Evolutionary conservation across 1,284 basidiomycete species (phyloP).

Genomic region (Papiliotrema flavescens): DNA sequence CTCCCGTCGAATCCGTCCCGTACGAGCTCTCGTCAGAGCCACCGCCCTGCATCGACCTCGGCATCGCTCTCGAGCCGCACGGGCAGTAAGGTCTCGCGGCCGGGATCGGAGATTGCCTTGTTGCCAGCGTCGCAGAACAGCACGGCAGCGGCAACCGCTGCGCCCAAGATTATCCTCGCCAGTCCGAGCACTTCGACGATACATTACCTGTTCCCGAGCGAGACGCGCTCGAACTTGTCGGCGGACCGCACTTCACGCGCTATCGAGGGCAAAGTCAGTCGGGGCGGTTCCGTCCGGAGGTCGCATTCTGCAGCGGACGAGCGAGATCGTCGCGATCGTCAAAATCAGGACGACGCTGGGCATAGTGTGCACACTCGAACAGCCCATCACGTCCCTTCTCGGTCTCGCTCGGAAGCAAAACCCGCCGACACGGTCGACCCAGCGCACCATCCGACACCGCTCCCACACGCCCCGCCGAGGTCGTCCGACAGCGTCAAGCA

Average conservation of each 20-base stretch:
- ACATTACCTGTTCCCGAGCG: conserved; percentile 22
- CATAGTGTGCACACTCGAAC: too few relatives aligned
- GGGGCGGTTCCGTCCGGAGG: not conserved
- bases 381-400: too few relatives aligned
- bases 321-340: too few relatives aligned
- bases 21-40: not conserved
- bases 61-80: too few relatives aligned
- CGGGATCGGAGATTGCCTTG: too few relatives aligned
- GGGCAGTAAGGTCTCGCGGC: too few relatives aligned
- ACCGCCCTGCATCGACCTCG: too few relatives aligned
- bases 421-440: too few relatives aligned
- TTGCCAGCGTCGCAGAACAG: too few relatives aligned
- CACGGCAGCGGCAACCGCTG: conserved; percentile 1
- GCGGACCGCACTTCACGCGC: not conserved
- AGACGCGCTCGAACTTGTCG: conserved; percentile 2
- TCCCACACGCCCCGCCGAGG: not conserved
- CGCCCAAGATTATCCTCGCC: conserved; percentile 22
- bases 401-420: too few relatives aligned
- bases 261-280: not conserved
- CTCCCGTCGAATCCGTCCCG: not conserved
- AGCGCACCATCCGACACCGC: not conserved
- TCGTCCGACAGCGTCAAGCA: not conserved
- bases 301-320: too few relatives aligned
- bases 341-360: too few relatives aligned
- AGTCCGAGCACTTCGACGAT: conserved; percentile 22